Percentiles rank a stretch among this genome's conserved stretches.
Conservation (phyloP, 1,284 basidiomycete species). For the Fistulinella staudtii region DNA sequence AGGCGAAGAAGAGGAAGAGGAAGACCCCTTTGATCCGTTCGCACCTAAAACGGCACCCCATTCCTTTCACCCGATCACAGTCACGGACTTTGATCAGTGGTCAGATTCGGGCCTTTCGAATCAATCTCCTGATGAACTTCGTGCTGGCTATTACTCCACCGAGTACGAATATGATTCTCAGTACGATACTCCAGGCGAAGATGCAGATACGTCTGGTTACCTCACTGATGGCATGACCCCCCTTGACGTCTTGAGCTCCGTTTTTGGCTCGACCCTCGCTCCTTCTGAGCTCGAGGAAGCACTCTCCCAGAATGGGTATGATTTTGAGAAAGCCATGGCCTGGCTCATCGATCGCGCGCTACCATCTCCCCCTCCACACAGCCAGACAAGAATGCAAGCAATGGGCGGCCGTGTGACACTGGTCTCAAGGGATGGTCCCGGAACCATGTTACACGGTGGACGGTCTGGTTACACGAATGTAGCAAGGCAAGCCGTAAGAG, state of each 20-base stretch:
- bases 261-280: slow-evolving; percentile 86
- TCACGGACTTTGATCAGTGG: slow-evolving; percentile 66
- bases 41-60: slow-evolving; percentile 44
- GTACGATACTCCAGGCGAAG: slow-evolving; percentile 43
- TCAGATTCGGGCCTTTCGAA: slow-evolving; percentile 41
- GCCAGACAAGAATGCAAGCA: slow-evolving; percentile 52
- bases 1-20: slow-evolving; percentile 56
- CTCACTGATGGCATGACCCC: slow-evolving; percentile 92
- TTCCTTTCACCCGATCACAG: slow-evolving; percentile 58
- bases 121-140: slow-evolving; percentile 46
- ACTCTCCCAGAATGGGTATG: slow-evolving; percentile 81
- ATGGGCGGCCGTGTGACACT: slow-evolving; percentile 62
- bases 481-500: slow-evolving; percentile 39
- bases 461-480: slow-evolving; percentile 40
- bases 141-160: slow-evolving; percentile 31
- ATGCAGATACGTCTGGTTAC: slow-evolving; percentile 46
- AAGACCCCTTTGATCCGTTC: slow-evolving; percentile 77
- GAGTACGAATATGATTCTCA: slow-evolving; percentile 36
- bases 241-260: slow-evolving; percentile 90
- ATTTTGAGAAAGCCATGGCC: slow-evolving; percentile 93
- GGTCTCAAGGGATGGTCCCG: slow-evolving; percentile 49
- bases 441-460: slow-evolving; percentile 40
- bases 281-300: slow-evolving; percentile 93
- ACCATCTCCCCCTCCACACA: slow-evolving; percentile 40
- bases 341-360: slow-evolving; percentile 79